Base-by-base conservation (phyloP, 23 red algal species). In the Gracilaria gracilis region DNA sequence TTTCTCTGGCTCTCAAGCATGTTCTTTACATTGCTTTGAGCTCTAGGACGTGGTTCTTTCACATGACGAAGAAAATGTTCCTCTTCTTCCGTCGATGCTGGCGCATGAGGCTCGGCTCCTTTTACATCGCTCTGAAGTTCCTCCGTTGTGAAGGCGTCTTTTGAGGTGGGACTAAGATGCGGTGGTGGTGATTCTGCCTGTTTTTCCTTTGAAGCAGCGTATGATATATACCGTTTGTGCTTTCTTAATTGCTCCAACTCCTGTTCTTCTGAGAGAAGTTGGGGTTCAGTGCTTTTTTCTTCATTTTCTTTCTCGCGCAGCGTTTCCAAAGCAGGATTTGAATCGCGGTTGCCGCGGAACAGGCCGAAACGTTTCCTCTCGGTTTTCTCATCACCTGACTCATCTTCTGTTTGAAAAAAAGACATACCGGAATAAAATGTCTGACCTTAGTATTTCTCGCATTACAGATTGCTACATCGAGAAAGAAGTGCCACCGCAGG, bases 241-340 rank as follows among this genome's bases (percentile, higher is more conserved):
- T 87, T 71, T 87, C 84, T 38, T 25, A 87, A 35, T 67, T 75
- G 42, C 34, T 87, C 67, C 32, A 87, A 58, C 31, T 87, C 84
- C 32, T 70, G 44, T 11, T 87, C 84, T 74, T 87, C 84, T 37
- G 65, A 54, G 16, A 87, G 47, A 9, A 74, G 67, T 33, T 73
- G 38, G 3, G 42, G 47, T 29, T 74, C 65, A 15, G 38, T 67
- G 15, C 6, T 39, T n/a, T 27, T 17, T 27, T 62, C 79, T 54
- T 61, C 55, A 14, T 14, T 8, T 50, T 51, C 39, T 9, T 27
- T 38, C 47, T 25, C 55, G 37, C 4, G 19, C 1, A 20, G 3
- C 16, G 4, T 37, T 37, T 7, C 14, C 3, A 36, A 36, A 37
- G 16, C 19, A 34, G 36, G 27, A 20, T 17, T 36, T 8, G 31